phyloP scores from a whole-genome alignment of 108 stramenopile species.

The Aurantiochytrium sp. region DNA sequence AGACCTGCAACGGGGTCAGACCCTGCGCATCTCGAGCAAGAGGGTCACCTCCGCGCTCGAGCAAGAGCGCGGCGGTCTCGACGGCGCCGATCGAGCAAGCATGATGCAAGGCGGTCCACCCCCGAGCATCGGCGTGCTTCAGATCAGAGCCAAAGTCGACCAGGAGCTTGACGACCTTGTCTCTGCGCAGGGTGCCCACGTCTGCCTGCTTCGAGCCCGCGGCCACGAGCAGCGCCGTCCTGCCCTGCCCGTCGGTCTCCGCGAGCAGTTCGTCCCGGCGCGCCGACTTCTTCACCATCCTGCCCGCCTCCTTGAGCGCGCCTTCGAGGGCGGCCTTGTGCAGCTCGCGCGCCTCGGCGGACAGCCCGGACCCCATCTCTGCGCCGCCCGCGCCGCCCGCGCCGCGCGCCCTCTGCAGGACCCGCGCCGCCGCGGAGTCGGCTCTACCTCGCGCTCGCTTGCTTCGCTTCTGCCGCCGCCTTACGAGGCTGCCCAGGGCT shows the following conservation, averaged over 20 bases:
- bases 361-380: background rate
- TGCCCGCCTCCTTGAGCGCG: background rate
- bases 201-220: background rate
- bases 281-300: background rate
- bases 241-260: background rate
- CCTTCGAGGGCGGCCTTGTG: background rate
- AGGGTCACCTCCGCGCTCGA: background rate
- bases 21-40: background rate
- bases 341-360: background rate
- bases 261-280: background rate
- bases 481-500: too few relatives aligned
- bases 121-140: background rate
- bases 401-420: background rate
- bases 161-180: background rate
- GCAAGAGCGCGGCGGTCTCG: background rate
- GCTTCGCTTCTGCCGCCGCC: too few relatives aligned
- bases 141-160: background rate
- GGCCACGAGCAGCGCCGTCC: background rate
- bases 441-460: background rate
- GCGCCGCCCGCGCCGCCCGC: background rate
- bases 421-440: background rate
- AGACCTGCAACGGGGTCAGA: background rate
- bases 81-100: background rate
- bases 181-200: background rate
- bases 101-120: conserved; percentile 11